phyloP scores from a whole-genome alignment of 805 yeast genomes.

The Teunomyces tritomae region DNA sequence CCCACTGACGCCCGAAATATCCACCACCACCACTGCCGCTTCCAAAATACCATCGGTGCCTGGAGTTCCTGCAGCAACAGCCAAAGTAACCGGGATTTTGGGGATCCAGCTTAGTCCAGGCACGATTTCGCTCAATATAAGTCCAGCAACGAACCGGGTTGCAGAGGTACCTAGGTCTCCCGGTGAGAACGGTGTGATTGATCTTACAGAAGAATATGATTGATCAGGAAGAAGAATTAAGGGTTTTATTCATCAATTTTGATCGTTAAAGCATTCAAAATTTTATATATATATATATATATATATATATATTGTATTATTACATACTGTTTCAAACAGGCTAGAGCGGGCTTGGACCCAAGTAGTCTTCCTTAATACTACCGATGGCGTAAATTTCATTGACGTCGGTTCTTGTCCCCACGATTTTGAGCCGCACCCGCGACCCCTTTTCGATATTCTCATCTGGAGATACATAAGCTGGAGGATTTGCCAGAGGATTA shows the following conservation, averaged over 20 bases:
- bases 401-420: constrained; percentile 96
- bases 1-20: not conserved
- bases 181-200: constrained; percentile 10
- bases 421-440: constrained; percentile 89
- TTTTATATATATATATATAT: too few relatives aligned
- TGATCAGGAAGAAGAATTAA: too few relatives aligned
- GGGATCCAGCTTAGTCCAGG: constrained; percentile 17
- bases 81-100: constrained; percentile 15
- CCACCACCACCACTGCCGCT: not conserved
- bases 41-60: too few relatives aligned
- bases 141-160: not conserved
- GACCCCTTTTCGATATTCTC: constrained; percentile 94
- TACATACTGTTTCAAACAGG: constrained; percentile 5
- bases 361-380: constrained; percentile 93
- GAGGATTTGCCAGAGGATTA: constrained; percentile 95
- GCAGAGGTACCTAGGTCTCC: not conserved
- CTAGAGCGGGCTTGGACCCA: constrained; percentile 69
- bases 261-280: too few relatives aligned
- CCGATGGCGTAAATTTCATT: constrained; percentile 98
- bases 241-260: too few relatives aligned
- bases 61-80: not conserved
- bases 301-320: too few relatives aligned
- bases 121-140: not conserved
- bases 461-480: constrained; percentile 95
- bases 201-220: constrained; percentile 10